Evolutionary conservation across 202 grass and related monocot genomes (phyloP).

Genomic region (Hordeum pubiflorum): DNA sequence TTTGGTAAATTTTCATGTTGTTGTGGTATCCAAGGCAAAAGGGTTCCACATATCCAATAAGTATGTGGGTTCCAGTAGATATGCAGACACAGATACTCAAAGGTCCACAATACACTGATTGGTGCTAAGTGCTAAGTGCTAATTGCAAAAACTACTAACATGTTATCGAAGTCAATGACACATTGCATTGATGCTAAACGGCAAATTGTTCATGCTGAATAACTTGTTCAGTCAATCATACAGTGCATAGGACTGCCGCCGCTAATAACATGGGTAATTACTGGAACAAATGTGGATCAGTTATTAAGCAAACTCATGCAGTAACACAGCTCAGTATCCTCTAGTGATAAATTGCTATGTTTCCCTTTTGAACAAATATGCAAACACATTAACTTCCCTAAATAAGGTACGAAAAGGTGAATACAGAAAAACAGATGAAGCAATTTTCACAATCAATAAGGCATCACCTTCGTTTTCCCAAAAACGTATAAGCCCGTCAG

Average conservation of each 20-base stretch:
- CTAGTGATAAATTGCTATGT: background rate
- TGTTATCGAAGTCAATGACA: background rate
- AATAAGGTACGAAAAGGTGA: conserved; percentile 9
- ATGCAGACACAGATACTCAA: background rate
- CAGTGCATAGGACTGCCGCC: background rate
- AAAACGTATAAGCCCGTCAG: conserved; percentile 92
- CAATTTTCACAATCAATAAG: conserved; percentile 7
- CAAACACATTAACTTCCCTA: background rate
- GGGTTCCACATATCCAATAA: background rate
- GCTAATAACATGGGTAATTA: background rate
- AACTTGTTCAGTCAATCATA: background rate
- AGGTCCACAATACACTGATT: background rate
- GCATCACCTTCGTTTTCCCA: conserved; percentile 99
- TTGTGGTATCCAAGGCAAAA: background rate
- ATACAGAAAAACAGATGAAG: conserved; percentile 2
- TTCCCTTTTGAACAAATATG: conserved; percentile 6
- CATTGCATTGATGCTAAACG: background rate
- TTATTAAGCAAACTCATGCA: background rate
- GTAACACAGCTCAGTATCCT: background rate
- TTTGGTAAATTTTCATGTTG: background rate
- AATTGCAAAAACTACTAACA: background rate
- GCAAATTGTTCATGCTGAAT: background rate
- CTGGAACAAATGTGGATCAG: background rate
- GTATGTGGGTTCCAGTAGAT: conserved; percentile 1
- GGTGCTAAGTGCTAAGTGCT: background rate